Base-by-base conservation (phyloP, 768 basidiomycete genomes). In the Naganishia friedmannii region DNA sequence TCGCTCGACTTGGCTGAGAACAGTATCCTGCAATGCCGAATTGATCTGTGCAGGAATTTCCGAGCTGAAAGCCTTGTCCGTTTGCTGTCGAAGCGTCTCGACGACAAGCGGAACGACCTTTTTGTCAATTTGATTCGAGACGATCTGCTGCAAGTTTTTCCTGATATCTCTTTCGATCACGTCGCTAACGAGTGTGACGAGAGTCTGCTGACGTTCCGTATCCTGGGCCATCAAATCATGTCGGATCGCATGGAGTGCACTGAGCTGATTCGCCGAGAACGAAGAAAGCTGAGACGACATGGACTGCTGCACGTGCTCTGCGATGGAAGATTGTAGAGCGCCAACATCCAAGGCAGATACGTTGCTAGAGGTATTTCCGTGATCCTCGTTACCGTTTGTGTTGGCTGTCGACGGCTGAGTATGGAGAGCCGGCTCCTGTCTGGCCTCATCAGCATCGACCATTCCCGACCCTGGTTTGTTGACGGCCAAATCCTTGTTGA, bases 1-100 rank as follows among this genome's bases (percentile, higher is more conserved):
- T n/a, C 58, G 56, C 32, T 69, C 68, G 28, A 69, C 68, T n/a
- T 69, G 68, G 32, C 68, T 63, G 42, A 69, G 45, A 21, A 69
- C 68, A 37, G 56, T 69, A 32, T 69, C 56, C n/a, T 58, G 56
- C 29, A 63, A 29, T 46, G 60, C 60, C 26, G 60, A 42, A 63
- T 63, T 63, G 60, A 63, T 63, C 17, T 63, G 60, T 13, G 60
- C 60, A 12, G 60, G 60, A 29, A 63, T 63, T 21, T 23, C 23
- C 12, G 60, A 63, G 60, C 60, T 63, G 32, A 63, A 63, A 28
- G 60, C 60, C 34, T 46, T 63, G n/a, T 34, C 39, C 15, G 60
- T 63, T 37, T 63, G 60, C 26, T 63, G 37, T 2, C 39, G 60
- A 15, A 63, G 28, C 42, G 60, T 63, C 12, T 63, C 60, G 39